Conservation (phyloP, 805 yeast species). For the Suhomyces canberraensis region DNA sequence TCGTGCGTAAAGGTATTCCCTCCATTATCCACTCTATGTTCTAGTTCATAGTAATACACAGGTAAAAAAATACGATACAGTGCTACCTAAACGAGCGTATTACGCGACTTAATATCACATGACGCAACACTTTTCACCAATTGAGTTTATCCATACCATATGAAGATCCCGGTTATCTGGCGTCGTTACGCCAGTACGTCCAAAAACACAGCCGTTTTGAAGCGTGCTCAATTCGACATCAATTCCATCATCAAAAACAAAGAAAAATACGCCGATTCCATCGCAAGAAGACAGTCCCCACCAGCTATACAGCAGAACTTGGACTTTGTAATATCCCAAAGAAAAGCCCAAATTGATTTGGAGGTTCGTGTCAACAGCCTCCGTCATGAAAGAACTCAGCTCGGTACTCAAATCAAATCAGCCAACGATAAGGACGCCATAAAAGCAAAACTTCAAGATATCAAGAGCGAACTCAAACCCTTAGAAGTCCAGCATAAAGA, state of each 20-base stretch:
- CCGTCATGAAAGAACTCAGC: conserved; percentile 23
- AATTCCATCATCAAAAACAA: conserved; percentile 19
- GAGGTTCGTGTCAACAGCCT: conserved; percentile 22
- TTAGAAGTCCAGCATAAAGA: conserved; percentile 22
- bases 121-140: no score
- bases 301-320: conserved; percentile 15
- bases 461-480: conserved; percentile 24
- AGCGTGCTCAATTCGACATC: conserved; percentile 25
- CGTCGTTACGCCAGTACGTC: conserved; percentile 7
- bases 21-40: no score
- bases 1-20: no score
- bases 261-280: conserved; percentile 23
- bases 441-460: conserved; percentile 17
- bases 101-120: no score
- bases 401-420: conserved; percentile 23
- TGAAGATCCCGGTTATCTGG: no score
- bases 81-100: no score
- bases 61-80: no score
- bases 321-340: conserved; percentile 22
- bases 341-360: conserved; percentile 22
- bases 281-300: conserved; percentile 24
- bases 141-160: no score
- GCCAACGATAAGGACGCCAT: conserved; percentile 5
- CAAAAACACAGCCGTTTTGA: conserved; percentile 12
- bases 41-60: no score